Base-by-base conservation (phyloP, 2,329 filamentous ascomycete species). In the Bipolaris bicolor region DNA sequence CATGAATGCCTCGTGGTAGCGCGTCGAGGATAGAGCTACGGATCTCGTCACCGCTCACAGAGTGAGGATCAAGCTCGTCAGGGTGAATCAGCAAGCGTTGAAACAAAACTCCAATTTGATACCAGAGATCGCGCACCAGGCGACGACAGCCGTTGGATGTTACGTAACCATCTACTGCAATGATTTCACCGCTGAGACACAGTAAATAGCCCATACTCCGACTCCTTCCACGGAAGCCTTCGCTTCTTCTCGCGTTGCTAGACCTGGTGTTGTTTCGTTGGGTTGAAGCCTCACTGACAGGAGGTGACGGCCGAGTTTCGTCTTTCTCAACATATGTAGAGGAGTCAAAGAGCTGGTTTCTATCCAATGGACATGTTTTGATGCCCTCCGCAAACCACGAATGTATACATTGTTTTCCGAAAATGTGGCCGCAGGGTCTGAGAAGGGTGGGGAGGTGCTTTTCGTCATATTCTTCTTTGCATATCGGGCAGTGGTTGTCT, bases 341-440 rank as follows among this genome's bases (percentile, higher is more conserved):
- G 11, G 24, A 4, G 48, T 4, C 26, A 7, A 57, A 57, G 37
- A 57, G 49, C 22, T 16, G 34, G 3, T 24, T 13, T 24, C 49
- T 52, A 20, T 57, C 54, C n/a, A 52, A 0, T 0, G 36, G 54
- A 15, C 36, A 57, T n/a, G 20, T 57, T 2, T 48, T 50, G 1
- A 52, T 48, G 3, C 46, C 50, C 16, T 40, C 36, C 3, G 34
- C 2, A 5, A 62, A 57, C 57, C 57, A 62, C 5, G 29, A 2
- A 0, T 39, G 46, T 24, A 64, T 50, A n/a, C 63, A 62, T n/a
- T 46, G 45, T 13, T 43, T 53, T 9, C 59, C 56, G 33, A 65
- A 64, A 1, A 64, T 59, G 46, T 64, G 61, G 2, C 59, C 55
- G 36, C 61, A 65, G 11, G 34, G 41, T 16, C n/a, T 45, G 22